A percentile compares a stretch with the other conserved stretches of the same genome.
phyloP scores from a whole-genome alignment of 2,329 filamentous ascomycete species.

The Hypoxylon sp. region DNA sequence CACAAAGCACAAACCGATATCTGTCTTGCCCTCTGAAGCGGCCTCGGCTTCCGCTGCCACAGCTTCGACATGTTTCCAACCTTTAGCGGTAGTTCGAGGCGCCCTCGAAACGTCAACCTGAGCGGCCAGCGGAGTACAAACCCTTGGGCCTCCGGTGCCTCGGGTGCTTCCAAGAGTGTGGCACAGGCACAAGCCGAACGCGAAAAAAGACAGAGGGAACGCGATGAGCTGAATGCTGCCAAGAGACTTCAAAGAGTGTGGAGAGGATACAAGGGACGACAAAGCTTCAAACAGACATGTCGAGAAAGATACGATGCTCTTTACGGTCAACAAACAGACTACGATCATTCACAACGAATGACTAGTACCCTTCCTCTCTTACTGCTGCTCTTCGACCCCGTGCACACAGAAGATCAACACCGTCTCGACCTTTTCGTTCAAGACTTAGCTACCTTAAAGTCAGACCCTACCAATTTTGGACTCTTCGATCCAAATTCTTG shows the following conservation, averaged over 20 bases:
- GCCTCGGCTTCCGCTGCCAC: not conserved
- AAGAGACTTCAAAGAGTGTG: constrained; percentile 82
- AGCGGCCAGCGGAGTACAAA: constrained; percentile 81
- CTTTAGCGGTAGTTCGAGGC: constrained; percentile 88
- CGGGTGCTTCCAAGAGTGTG: constrained; percentile 80
- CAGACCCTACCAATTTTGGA: constrained; percentile 28
- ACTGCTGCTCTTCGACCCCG: constrained; percentile 61
- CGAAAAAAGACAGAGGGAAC: constrained; percentile 80
- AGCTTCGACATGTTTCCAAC: constrained; percentile 79
- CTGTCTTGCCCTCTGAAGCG: constrained; percentile 5
- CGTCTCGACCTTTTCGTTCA: constrained; percentile 60
- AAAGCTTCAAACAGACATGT: constrained; percentile 66
- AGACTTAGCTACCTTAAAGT: constrained; percentile 52
- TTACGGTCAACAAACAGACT: constrained; percentile 57
- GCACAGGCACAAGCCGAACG: constrained; percentile 90
- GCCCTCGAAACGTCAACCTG: constrained; percentile 91
- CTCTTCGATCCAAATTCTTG: constrained; percentile 38
- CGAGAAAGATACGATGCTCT: constrained; percentile 72
- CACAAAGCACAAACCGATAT: not conserved
- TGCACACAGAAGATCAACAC: constrained; percentile 59
- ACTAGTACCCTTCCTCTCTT: constrained; percentile 61
- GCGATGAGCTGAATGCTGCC: constrained; percentile 79
- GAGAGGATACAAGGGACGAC: constrained; percentile 79
- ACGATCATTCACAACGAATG: constrained; percentile 45
- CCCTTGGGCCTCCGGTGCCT: constrained; percentile 76